Evolutionary conservation across 1,284 basidiomycete species (phyloP), one percentile per base, ranked within the genome.

Genomic region (Taiwanofungus camphoratus): DNA sequence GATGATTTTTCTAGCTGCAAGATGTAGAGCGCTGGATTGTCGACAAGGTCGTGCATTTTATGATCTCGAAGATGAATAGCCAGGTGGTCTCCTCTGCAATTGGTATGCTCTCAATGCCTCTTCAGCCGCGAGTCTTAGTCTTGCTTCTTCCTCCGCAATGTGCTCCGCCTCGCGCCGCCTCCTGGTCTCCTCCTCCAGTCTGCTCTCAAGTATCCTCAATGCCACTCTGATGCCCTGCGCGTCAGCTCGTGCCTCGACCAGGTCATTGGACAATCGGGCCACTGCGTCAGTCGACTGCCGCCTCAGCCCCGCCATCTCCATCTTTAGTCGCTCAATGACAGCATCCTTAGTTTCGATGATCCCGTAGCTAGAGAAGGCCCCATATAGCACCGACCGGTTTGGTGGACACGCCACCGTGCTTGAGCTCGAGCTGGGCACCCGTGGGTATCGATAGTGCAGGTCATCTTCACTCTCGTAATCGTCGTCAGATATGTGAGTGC

Each of bases 401-500:
- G 46, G 35, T 39, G 48, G 21, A 45, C 50, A 30, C 40, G 52
- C 18, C 44, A 47, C 22, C 37, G 45, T 18, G 59, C 48, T 46
- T 15, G 53, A 51, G 35, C 31, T 59, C 48, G 33, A 61, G 56
- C 42, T 36, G 44, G 52, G 52, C 20, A 49, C 59, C 19, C 71
- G 67, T 44, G 67, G 68, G 42, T 67, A 72, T n/a, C 69, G 67
- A 42, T 70, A 56, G 27, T 70, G 54, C 57, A 71, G 63, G 34
- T 79, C 79, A 44, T 82, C 81, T 52, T 82, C 79, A 52, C 79
- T 84, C 57, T 82, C 77, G 47, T 66, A 76, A 20, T 70, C 70
- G 18, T 63, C 61, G 36, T 60, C 60, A 13, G 54, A 54, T 38
- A 47, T 49, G 23, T 47, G 52, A 3, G 42, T 40, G 3, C 43